Base-by-base conservation (phyloP, 805 yeast species). In the Debaryomyces maramus region DNA sequence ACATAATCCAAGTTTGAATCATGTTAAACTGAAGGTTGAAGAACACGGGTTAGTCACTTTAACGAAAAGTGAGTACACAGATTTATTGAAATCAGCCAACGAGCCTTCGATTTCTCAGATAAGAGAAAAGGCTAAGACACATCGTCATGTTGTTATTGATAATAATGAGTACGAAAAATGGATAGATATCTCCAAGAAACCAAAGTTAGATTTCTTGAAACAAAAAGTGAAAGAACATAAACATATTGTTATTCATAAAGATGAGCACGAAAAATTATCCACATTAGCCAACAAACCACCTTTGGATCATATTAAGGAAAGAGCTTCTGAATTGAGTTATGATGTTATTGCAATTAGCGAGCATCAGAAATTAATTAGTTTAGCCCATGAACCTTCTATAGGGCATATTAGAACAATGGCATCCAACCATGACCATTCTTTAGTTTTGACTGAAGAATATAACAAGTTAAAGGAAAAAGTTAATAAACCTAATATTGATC, bases 1-100 rank as follows among this genome's bases (percentile, higher is more conserved):
- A 0, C 43, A 59, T 40, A 59, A 58, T 9, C 75, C 75, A 19
- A 47, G 56, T 13, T 52, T 65, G 22, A 58, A 56, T 15, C 68
- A 62, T 26, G 58, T 69, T 5, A 61, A 67, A 34, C 41, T 48
- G 10, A 60, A 58, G 9, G 72, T 72, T 1, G 71, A 65, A 34
- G 56, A 41, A n/a, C 58, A 54, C 32, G 55, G 56, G 10, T 57
- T 64, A 37, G 56, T 64, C 6, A 61, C 72, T 2, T 50, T 69
- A 32, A 37, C 58, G 1, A 55, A 58, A 39, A 30, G 41, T 1
- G 74, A 69, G 41, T 66, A 63, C 35, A 55, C 71, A 16, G 49
- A 52, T 15, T 51, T 70, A 28, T 60, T 53, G 17, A 51, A 52
- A 22, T 24, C 39, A 17, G 62, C 65, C 1, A 46, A 60, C 31